These are phyloP conservation scores for Trichoderma afroharzianum DNA, from an alignment of 2,329 filamentous ascomycete species.

Conservation along the genomic window DNA sequence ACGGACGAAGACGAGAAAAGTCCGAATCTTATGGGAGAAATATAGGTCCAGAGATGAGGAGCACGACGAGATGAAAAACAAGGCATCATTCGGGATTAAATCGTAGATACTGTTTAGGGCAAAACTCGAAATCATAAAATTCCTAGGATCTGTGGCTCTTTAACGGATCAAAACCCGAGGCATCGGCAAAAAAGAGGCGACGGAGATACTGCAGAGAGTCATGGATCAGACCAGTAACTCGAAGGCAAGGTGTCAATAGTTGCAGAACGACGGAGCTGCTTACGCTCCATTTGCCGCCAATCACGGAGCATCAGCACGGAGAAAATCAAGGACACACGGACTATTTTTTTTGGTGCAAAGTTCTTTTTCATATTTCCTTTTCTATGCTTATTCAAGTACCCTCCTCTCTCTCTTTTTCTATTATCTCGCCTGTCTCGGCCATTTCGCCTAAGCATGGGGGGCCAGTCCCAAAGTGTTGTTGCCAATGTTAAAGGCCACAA, in stretches of 20 bases:
- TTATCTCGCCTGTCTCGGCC: neutral
- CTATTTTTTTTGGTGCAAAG: neutral
- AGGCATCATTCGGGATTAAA: neutral
- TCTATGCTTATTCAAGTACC: neutral
- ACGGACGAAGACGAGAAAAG: neutral
- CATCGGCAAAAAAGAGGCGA: neutral
- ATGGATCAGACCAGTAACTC: neutral
- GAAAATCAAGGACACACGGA: neutral
- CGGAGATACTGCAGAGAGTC: neutral
- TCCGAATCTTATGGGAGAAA: neutral
- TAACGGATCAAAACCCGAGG: neutral
- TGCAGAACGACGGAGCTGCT: neutral
- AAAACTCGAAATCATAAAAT: neutral
- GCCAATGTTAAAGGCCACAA: conserved; percentile 54
- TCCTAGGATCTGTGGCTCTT: neutral
- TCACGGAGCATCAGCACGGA: neutral
- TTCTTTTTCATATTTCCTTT: conserved; percentile 9
- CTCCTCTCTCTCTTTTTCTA: neutral
- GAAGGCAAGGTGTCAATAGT: neutral
- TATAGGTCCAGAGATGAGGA: neutral
- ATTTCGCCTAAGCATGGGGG: conserved; percentile 21
- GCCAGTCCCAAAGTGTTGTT: conserved; percentile 54
- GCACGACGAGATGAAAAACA: neutral
- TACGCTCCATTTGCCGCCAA: neutral
- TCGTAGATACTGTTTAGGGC: neutral